A percentile compares a stretch with the other conserved stretches of the same genome.
These are phyloP conservation scores for Exophiala alcalophila DNA, from an alignment of 2,329 filamentous ascomycete species.

Conservation along the genomic window DNA sequence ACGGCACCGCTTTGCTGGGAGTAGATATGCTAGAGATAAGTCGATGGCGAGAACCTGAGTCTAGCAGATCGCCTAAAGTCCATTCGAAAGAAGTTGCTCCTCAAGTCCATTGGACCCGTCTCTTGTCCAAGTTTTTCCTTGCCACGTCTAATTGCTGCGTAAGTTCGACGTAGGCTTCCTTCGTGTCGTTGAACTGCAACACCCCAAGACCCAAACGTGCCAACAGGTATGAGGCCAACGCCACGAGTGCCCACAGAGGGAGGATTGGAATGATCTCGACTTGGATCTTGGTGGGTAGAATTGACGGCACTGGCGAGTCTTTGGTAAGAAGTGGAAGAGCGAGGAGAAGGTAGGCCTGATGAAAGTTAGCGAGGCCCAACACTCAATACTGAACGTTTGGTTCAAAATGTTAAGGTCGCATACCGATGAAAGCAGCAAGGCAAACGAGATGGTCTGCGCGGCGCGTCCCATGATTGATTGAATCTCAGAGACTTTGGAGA, in stretches of 20 bases:
- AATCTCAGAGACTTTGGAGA: not conserved
- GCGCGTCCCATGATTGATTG: slow-evolving; percentile 75
- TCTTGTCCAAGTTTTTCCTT: slow-evolving; percentile 42
- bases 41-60: not conserved
- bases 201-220: slow-evolving; percentile 90
- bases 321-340: slow-evolving; percentile 29
- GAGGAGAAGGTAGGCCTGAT: slow-evolving; percentile 30
- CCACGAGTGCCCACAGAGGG: slow-evolving; percentile 87
- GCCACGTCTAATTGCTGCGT: slow-evolving; percentile 69
- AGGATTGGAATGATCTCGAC: slow-evolving; percentile 80
- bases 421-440: slow-evolving; percentile 23
- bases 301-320: slow-evolving; percentile 29
- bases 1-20: not conserved
- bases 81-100: not conserved
- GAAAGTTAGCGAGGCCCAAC: too few species aligned
- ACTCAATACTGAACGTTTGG: too few species aligned
- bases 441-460: slow-evolving; percentile 81
- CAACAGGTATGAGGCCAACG: slow-evolving; percentile 87
- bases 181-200: slow-evolving; percentile 94
- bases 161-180: slow-evolving; percentile 83
- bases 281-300: slow-evolving; percentile 30
- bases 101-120: slow-evolving; percentile 45
- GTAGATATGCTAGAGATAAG: not conserved
- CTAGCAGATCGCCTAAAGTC: too few species aligned
- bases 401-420: too few species aligned